Evolutionary conservation across 768 basidiomycete species (phyloP).

Genomic region (Tylopilus subfusipes): DNA sequence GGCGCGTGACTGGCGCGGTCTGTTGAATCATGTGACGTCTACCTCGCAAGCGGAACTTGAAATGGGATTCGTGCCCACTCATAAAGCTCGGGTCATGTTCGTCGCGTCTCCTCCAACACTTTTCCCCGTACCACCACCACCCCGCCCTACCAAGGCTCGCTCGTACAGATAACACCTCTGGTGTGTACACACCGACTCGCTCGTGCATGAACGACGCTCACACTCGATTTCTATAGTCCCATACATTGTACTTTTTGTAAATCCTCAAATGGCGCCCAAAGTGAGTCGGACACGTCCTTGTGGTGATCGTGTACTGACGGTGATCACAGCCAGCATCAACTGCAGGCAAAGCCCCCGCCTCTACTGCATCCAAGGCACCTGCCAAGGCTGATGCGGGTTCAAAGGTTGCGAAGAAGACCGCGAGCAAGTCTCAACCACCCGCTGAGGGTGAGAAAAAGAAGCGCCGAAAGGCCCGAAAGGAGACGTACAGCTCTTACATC

Average conservation of each 20-base stretch:
- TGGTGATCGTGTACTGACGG: slow-evolving; percentile 12
- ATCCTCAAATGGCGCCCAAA: slow-evolving; percentile 37
- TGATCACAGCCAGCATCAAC: slow-evolving; percentile 39
- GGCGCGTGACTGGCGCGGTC: slow-evolving; percentile 35
- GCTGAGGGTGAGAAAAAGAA: slow-evolving; percentile 75
- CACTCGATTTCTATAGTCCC: slow-evolving; percentile 12
- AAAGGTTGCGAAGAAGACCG: slow-evolving; percentile 59
- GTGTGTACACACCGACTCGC: slow-evolving; percentile 14
- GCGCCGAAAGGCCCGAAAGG: slow-evolving; percentile 75
- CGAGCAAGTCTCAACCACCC: slow-evolving; percentile 49
- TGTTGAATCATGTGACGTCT: slow-evolving; percentile 34
- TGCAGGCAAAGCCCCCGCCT: slow-evolving; percentile 42
- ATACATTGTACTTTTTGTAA: slow-evolving; percentile 34
- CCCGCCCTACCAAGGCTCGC: slow-evolving; percentile 12
- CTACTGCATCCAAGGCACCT: slow-evolving; percentile 59
- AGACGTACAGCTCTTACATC: slow-evolving; percentile 84
- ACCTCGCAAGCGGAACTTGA: slow-evolving; percentile 32
- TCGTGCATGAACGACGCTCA: slow-evolving; percentile 14
- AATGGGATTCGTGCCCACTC: slow-evolving; percentile 30
- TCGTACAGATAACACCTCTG: slow-evolving; percentile 20
- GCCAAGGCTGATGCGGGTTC: slow-evolving; percentile 40
- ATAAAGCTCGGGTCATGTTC: slow-evolving; percentile 30
- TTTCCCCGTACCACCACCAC: slow-evolving; percentile 32
- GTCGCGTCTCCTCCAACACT: slow-evolving; percentile 29
- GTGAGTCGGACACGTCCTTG: slow-evolving; percentile 18